Evolutionary conservation across 2,329 filamentous ascomycete genomes (phyloP).

Genomic region (Diaporthe ampelina): DNA sequence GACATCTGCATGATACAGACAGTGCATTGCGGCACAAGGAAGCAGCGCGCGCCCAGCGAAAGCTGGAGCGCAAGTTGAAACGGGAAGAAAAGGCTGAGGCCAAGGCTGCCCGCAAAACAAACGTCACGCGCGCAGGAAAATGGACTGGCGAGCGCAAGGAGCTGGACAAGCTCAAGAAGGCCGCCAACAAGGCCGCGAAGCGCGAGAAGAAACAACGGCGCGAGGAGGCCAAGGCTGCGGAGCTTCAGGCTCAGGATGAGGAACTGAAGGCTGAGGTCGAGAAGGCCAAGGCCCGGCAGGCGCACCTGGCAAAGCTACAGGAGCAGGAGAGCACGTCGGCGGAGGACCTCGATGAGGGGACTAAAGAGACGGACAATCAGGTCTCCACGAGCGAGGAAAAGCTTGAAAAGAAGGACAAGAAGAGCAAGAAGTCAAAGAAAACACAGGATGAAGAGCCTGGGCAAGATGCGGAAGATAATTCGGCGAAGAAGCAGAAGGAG

Average conservation of each 20-base stretch:
- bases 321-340: not conserved
- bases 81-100: conserved; percentile 53
- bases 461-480: conserved; percentile 40
- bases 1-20: conserved; percentile 44
- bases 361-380: not conserved
- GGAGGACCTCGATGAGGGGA: not conserved
- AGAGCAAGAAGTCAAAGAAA: conserved; percentile 50
- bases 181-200: conserved; percentile 36
- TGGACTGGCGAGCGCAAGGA: conserved; percentile 36
- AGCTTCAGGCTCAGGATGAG: conserved; percentile 10
- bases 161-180: conserved; percentile 38
- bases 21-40: conserved; percentile 47
- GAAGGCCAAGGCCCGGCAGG: conserved; percentile 12
- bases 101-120: conserved; percentile 48
- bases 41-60: conserved; percentile 48
- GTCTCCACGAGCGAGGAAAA: conserved; percentile 42
- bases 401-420: conserved; percentile 33
- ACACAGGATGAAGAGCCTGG: conserved; percentile 16
- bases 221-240: conserved; percentile 32
- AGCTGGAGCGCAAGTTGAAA: conserved; percentile 55
- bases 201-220: conserved; percentile 34
- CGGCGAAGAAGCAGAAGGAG: conserved; percentile 44
- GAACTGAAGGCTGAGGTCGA: conserved; percentile 19
- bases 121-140: conserved; percentile 41
- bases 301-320: conserved; percentile 11